Conservation (phyloP, 2,329 filamentous ascomycete species). For the Colletotrichum chlorophyti region DNA sequence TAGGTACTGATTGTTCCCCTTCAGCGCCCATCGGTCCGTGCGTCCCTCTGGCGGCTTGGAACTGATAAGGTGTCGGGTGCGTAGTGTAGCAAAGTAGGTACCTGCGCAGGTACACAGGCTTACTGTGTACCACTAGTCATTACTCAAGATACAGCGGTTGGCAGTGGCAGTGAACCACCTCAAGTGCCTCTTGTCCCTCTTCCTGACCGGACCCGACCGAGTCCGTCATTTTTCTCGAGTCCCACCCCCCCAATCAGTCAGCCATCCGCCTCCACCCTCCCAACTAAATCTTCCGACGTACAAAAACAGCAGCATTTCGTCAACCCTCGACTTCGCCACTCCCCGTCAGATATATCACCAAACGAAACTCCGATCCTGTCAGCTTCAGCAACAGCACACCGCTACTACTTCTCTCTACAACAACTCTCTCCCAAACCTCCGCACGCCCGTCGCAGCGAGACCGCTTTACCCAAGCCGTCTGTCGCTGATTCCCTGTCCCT, state of each 20-base stretch:
- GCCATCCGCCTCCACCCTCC: conserved; percentile 21
- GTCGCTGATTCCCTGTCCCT: conserved; percentile 53
- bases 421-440: background rate
- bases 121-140: too few species aligned
- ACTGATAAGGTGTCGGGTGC: background rate
- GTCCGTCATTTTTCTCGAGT: conserved; percentile 28
- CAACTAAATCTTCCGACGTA: conserved; percentile 29
- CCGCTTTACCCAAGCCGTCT: conserved; percentile 52
- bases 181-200: background rate
- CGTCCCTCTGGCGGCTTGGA: too few species aligned
- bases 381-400: background rate
- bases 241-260: conserved; percentile 24
- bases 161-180: background rate
- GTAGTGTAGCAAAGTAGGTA: background rate
- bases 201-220: conserved; percentile 13
- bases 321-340: conserved; percentile 31
- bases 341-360: conserved; percentile 18
- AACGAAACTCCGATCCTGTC: background rate
- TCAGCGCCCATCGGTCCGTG: too few species aligned
- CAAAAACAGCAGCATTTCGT: conserved; percentile 23
- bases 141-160: conserved; percentile 9
- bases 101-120: too few species aligned
- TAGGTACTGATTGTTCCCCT: too few species aligned
- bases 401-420: background rate
- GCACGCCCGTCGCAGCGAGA: conserved; percentile 48